A percentile compares a stretch with the other conserved stretches of the same genome.
These are phyloP conservation scores for Pterocarpus macrocarpus DNA, from an alignment of 306 rosid genomes.

Conservation along the genomic window DNA sequence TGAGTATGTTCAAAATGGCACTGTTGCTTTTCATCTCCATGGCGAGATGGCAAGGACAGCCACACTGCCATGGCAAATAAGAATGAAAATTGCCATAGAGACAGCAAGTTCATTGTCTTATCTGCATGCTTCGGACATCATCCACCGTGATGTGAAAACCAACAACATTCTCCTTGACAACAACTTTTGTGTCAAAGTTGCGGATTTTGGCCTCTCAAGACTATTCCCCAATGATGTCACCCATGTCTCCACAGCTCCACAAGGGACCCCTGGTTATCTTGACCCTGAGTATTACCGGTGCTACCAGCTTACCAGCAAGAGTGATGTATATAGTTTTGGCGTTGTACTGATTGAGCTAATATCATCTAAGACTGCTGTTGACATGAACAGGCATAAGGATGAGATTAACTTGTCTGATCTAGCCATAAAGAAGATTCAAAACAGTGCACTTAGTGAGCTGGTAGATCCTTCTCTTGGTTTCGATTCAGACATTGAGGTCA, in stretches of 20 bases:
- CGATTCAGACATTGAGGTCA: slow-evolving; percentile 53
- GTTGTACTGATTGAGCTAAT: slow-evolving; percentile 72
- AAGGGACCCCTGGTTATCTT: slow-evolving; percentile 76
- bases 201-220: slow-evolving; percentile 76
- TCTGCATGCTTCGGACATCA: not conserved
- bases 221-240: slow-evolving; percentile 65
- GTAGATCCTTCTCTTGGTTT: slow-evolving; percentile 66
- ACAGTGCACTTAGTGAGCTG: slow-evolving; percentile 54
- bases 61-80: slow-evolving; percentile 51
- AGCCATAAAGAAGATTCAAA: slow-evolving; percentile 66
- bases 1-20: slow-evolving; percentile 70
- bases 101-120: not conserved
- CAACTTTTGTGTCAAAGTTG: slow-evolving; percentile 68
- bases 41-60: slow-evolving; percentile 25
- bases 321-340: slow-evolving; percentile 85
- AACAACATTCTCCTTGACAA: slow-evolving; percentile 57
- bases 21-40: slow-evolving; percentile 67
- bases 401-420: slow-evolving; percentile 73
- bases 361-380: slow-evolving; percentile 76
- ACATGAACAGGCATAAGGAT: slow-evolving; percentile 59
- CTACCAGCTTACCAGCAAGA: slow-evolving; percentile 74
- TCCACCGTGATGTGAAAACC: slow-evolving; percentile 7
- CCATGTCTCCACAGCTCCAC: slow-evolving; percentile 79
- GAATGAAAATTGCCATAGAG: slow-evolving; percentile 13
- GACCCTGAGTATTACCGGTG: slow-evolving; percentile 78